These are phyloP conservation scores for Crithidia brevicula DNA, from an alignment of 208 protist genomes.

Conservation along the genomic window DNA sequence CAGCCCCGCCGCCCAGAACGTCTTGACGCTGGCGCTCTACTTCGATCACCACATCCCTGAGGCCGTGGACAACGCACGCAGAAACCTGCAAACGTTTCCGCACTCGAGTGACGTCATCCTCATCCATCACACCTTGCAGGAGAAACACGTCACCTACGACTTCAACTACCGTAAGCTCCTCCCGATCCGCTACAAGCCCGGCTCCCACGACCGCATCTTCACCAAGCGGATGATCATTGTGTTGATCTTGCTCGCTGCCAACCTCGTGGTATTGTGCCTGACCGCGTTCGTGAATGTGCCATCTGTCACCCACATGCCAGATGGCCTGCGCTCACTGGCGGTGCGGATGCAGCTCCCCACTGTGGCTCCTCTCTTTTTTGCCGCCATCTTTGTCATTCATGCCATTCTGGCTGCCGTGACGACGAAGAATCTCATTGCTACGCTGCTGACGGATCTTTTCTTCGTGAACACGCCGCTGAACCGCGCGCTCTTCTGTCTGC, in stretches of 20 bases:
- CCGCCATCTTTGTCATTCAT: conserved; percentile 59
- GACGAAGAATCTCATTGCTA: conserved; percentile 52
- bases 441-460: conserved; percentile 60
- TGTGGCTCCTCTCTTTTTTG: conserved; percentile 52
- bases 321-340: conserved; percentile 28
- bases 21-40: conserved; percentile 70
- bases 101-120: conserved; percentile 52
- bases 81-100: conserved; percentile 76
- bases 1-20: conserved; percentile 64
- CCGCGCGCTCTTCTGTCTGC: conserved; percentile 71
- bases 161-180: conserved; percentile 77
- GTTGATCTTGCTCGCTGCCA: conserved; percentile 48
- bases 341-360: conserved; percentile 67
- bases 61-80: conserved; percentile 63
- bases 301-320: conserved; percentile 11
- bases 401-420: conserved; percentile 50
- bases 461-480: conserved; percentile 64
- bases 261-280: conserved; percentile 44
- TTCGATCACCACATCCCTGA: conserved; percentile 70
- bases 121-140: conserved; percentile 44
- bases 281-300: conserved; percentile 57
- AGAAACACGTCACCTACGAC: conserved; percentile 53
- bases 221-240: conserved; percentile 61
- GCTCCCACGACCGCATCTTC: conserved; percentile 34
- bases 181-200: conserved; percentile 60